These are phyloP conservation scores for Irpex sp. DNA, from an alignment of 1,284 basidiomycete species.

Conservation along the genomic window DNA sequence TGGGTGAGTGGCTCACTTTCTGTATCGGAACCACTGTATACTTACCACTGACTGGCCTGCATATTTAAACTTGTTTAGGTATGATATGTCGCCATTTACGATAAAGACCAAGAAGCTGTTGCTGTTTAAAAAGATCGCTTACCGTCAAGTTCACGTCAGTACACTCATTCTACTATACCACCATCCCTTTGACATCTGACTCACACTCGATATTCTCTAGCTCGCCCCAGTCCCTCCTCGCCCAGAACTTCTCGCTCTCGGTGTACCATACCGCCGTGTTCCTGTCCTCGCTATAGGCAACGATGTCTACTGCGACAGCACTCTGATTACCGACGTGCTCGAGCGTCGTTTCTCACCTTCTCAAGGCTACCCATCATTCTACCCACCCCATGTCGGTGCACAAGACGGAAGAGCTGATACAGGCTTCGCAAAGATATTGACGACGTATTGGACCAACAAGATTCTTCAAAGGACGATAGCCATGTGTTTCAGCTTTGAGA, in stretches of 20 bases:
- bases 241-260: slow-evolving; percentile 36
- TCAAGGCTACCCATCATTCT: neutral
- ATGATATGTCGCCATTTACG: no score
- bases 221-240: neutral
- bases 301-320: slow-evolving; percentile 52
- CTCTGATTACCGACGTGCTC: slow-evolving; percentile 41
- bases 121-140: no score
- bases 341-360: slow-evolving; percentile 14
- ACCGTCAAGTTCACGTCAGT: no score
- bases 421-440: neutral
- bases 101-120: no score
- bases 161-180: no score
- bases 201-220: no score
- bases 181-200: no score
- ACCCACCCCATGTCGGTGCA: neutral
- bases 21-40: no score
- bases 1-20: no score
- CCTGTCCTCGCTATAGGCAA: slow-evolving; percentile 57
- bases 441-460: neutral
- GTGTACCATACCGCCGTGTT: slow-evolving; percentile 49
- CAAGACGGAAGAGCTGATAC: neutral
- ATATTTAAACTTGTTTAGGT: no score
- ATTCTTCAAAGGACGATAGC: neutral
- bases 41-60: no score
- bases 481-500: neutral